Conservation (phyloP, 768 basidiomycete genomes). For the Dacryopinax primogenitus region DNA sequence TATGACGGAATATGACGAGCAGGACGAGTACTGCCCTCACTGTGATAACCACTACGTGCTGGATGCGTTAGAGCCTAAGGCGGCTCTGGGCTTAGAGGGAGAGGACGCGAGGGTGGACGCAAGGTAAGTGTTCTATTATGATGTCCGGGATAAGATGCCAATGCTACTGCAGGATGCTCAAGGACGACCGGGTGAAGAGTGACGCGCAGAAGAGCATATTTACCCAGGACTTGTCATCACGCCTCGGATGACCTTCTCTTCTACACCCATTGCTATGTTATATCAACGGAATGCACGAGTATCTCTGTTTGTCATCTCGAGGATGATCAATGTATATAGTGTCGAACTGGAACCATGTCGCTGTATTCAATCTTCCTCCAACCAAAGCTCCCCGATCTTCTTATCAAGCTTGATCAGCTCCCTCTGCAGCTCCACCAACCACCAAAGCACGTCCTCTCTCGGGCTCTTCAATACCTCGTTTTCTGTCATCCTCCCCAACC, state of each 20-base stretch:
- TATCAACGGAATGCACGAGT: not conserved
- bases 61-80: constrained; percentile 82
- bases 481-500: not conserved
- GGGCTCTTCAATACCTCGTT: not conserved
- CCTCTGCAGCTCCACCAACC: not conserved
- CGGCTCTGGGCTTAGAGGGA: constrained; percentile 74
- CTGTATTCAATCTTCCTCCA: not conserved
- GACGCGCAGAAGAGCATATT: constrained; percentile 40
- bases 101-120: constrained; percentile 82
- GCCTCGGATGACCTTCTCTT: constrained; percentile 32
- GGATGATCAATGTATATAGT: not conserved
- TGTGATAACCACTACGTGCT: constrained; percentile 98
- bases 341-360: not conserved
- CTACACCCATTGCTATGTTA: not conserved
- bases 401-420: not conserved
- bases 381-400: not conserved
- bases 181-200: constrained; percentile 65
- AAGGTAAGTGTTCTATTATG: constrained; percentile 40
- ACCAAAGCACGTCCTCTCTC: constrained; percentile 3
- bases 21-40: constrained; percentile 95
- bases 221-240: constrained; percentile 31
- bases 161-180: constrained; percentile 53
- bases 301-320: not conserved
- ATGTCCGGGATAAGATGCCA: not conserved
- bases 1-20: constrained; percentile 83